Percentiles rank a stretch among this genome's conserved stretches.
Conservation (phyloP, 352 stramenopile genomes). For the Pythium utonaiense region DNA sequence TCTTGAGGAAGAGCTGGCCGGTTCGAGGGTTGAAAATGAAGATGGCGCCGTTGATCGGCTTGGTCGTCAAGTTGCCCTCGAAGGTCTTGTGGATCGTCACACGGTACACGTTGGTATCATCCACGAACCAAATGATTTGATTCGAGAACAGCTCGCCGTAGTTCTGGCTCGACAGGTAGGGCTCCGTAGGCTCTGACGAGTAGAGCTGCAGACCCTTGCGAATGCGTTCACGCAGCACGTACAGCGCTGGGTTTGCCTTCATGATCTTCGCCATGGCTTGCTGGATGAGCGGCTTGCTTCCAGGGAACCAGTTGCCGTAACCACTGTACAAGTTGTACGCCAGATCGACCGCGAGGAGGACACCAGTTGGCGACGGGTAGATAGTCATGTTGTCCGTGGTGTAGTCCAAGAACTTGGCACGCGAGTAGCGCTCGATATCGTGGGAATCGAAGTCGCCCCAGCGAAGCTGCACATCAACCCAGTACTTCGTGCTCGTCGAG, state of each 20-base stretch:
- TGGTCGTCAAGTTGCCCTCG: conserved; percentile 99
- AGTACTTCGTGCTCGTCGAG: conserved; percentile 97
- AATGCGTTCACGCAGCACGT: conserved; percentile 99
- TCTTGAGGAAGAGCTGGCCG: conserved; percentile 99
- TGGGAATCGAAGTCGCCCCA: conserved; percentile 99
- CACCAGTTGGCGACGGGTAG: conserved; percentile 98
- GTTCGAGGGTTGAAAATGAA: conserved; percentile 99
- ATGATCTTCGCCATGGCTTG: conserved; percentile 99
- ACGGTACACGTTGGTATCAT: conserved; percentile 99
- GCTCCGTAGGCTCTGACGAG: conserved; percentile 99
- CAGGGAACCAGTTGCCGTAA: conserved; percentile 99
- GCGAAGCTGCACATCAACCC: conserved; percentile 99
- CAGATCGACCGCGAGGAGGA: conserved; percentile 97
- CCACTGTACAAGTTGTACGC: conserved; percentile 99
- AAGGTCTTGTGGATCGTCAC: conserved; percentile 99
- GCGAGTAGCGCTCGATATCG: conserved; percentile 98
- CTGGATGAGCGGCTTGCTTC: conserved; percentile 98
- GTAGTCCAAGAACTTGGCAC: conserved; percentile 99
- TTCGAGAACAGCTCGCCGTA: conserved; percentile 99
- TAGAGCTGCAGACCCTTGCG: conserved; percentile 99
- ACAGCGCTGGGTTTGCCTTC: conserved; percentile 99
- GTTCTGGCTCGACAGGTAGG: conserved; percentile 99
- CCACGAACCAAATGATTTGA: conserved; percentile 99
- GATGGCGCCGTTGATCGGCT: conserved; percentile 99
- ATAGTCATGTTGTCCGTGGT: conserved; percentile 99